phyloP scores from a whole-genome alignment of 352 stramenopile genomes.

The Aphanomyces cochlioides region DNA sequence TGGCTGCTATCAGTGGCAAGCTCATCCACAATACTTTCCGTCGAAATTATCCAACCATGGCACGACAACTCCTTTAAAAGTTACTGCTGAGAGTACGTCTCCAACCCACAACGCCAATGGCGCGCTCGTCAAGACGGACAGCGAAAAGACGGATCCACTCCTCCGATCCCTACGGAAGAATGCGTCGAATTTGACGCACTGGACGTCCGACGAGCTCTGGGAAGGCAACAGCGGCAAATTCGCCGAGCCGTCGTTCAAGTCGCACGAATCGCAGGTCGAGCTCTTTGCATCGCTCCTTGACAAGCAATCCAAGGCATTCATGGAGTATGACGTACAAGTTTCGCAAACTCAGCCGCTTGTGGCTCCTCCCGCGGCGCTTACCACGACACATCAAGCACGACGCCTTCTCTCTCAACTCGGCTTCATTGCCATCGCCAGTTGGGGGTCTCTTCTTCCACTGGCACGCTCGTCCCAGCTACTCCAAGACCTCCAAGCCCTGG shows the following conservation, averaged over 20 bases:
- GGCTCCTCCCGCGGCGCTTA: slow-evolving; percentile 37
- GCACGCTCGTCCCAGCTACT: slow-evolving; percentile 53
- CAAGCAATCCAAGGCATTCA: slow-evolving; percentile 35
- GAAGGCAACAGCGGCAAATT: slow-evolving; percentile 22
- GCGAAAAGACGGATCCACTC: slow-evolving; percentile 4
- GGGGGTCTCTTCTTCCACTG: slow-evolving; percentile 80
- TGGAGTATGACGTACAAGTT: slow-evolving; percentile 35
- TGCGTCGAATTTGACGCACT: slow-evolving; percentile 21
- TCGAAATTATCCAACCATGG: slow-evolving; percentile 23
- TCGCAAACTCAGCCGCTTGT: slow-evolving; percentile 65
- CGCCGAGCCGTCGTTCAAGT: background rate
- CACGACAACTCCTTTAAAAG: background rate
- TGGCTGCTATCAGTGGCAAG: slow-evolving; percentile 75
- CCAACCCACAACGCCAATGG: background rate
- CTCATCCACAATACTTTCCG: slow-evolving; percentile 51
- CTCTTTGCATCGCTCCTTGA: slow-evolving; percentile 31
- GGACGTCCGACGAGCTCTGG: background rate
- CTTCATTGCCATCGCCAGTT: slow-evolving; percentile 80
- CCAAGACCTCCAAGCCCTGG: slow-evolving; percentile 59
- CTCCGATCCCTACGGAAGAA: slow-evolving; percentile 19
- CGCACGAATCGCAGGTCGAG: slow-evolving; percentile 10
- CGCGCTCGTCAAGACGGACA: background rate
- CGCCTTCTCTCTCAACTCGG: slow-evolving; percentile 82
- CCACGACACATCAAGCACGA: slow-evolving; percentile 30
- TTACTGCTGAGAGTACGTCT: background rate